Evolutionary conservation across 108 stramenopile genomes (phyloP), one percentile per base, ranked within the genome.

Genomic region (Nitzschia putrida): DNA sequence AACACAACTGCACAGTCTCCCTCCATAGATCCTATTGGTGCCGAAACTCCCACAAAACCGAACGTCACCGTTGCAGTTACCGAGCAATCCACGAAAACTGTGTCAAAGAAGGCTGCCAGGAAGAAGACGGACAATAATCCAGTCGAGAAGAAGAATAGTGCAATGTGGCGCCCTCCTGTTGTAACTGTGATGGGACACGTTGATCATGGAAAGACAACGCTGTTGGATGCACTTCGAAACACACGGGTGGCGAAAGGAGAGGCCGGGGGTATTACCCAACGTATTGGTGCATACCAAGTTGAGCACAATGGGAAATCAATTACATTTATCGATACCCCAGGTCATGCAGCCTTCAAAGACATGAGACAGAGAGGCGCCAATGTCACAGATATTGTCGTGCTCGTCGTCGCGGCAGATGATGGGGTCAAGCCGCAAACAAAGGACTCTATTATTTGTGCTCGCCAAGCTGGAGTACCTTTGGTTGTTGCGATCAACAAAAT

Each of bases 121-220:
- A 49, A 18, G 6, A 34, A 49, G 24, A 51, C 37, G 22, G 60
- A 71, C 16, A 50, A 68, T 38, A 56, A 63, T 49, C 83, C 80
- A 49, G 83, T 81, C 7, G 90, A 91, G 14, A 81, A 86, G 69
- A 44, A 80, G 29, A 77, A 88, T 16, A 79, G 98, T 20, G 81
- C 4, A 4, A 34, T 34, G 29, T 34, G 29, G 29, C 29, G 29
- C 4, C 29, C 98, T 14, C 98, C 99, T 41, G 97, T 99, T 23
- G 97, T 99, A 8, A 95, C 97, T 24, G 95, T 99, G 59, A 98
- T 99, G 98, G 99, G 99, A 38, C 99, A 99, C 84, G 99, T 99
- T 47, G 99, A 99, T 77, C 99, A 99, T 74, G 99, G 99, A 59
- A 99, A 99, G 76, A 99, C 99, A 8, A 94, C 97, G 3, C 80